A percentile compares a stretch with the other conserved stretches of the same genome.
Conservation (phyloP, 805 yeast genomes). For the Candida silvicultrix region DNA sequence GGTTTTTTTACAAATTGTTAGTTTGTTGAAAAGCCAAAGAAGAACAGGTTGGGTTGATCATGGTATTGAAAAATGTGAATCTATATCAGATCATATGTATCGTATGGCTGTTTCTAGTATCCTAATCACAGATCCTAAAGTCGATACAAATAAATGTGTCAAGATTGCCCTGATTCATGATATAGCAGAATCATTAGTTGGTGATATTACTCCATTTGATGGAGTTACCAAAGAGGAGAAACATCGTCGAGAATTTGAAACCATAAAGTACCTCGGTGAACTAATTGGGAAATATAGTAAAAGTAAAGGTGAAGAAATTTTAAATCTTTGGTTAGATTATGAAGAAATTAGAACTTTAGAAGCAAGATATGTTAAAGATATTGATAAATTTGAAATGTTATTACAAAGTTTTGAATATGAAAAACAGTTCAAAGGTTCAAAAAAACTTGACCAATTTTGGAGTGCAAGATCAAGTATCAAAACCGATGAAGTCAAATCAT, state of each 20-base stretch:
- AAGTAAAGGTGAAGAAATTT: constrained; percentile 54
- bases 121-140: constrained; percentile 46
- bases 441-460: constrained; percentile 66
- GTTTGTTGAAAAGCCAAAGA: constrained; percentile 67
- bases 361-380: constrained; percentile 87
- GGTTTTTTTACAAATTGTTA: constrained; percentile 58
- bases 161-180: constrained; percentile 89
- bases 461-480: constrained; percentile 55
- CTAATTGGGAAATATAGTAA: constrained; percentile 61
- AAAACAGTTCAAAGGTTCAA: constrained; percentile 47
- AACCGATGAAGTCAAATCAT: constrained; percentile 59
- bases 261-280: constrained; percentile 60
- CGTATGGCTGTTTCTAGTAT: constrained; percentile 82
- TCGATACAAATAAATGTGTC: constrained; percentile 65
- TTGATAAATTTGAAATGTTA: constrained; percentile 86
- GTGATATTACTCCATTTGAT: constrained; percentile 88
- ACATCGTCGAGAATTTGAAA: constrained; percentile 69
- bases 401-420: constrained; percentile 84
- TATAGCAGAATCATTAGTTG: constrained; percentile 89
- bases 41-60: constrained; percentile 95
- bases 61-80: constrained; percentile 37
- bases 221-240: constrained; percentile 71
- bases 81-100: constrained; percentile 94
- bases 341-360: constrained; percentile 78
- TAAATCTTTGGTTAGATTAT: constrained; percentile 79